Percentiles rank a stretch among this genome's conserved stretches.
Conservation (phyloP, 1,284 basidiomycete species). For the Ganoderma sp. region DNA sequence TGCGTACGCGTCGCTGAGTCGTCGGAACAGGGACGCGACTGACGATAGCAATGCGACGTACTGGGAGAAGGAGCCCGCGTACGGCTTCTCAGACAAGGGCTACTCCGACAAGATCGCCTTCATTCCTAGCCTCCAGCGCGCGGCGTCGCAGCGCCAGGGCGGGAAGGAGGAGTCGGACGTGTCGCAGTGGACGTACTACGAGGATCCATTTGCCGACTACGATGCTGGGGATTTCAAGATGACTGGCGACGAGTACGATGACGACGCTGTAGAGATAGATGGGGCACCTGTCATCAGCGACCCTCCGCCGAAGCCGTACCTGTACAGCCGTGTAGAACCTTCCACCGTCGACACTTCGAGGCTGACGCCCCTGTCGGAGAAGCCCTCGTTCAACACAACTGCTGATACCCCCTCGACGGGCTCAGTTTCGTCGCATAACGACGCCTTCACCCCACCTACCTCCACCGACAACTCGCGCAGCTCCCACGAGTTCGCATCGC, state of each 20-base stretch:
- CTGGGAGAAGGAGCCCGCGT: conserved; percentile 46
- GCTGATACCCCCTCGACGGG: conserved; percentile 28
- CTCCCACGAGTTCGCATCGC: conserved; percentile 40
- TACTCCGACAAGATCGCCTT: conserved; percentile 51
- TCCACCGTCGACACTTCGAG: conserved; percentile 37
- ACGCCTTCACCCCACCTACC: conserved; percentile 12
- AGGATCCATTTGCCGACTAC: conserved; percentile 63
- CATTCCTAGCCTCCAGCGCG: conserved; percentile 32
- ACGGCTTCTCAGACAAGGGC: conserved; percentile 42
- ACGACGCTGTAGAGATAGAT: conserved; percentile 34
- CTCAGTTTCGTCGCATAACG: conserved; percentile 33
- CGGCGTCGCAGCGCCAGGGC: conserved; percentile 40
- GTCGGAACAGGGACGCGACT: conserved; percentile 44
- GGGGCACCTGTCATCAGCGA: conserved; percentile 35
- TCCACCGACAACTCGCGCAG: conserved; percentile 32
- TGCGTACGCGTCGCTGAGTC: conserved; percentile 44
- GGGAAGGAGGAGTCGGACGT: conserved; percentile 49
- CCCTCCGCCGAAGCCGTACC: conserved; percentile 39
- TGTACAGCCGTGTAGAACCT: conserved; percentile 37
- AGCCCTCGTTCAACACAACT: conserved; percentile 35
- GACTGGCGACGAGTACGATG: conserved; percentile 36
- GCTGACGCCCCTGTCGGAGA: conserved; percentile 41
- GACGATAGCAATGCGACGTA: conserved; percentile 38
- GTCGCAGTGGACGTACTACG: conserved; percentile 46
- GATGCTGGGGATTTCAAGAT: conserved; percentile 44